These are phyloP conservation scores for Penicillium brasilianum DNA, from an alignment of 2,329 filamentous ascomycete genomes.

Conservation along the genomic window DNA sequence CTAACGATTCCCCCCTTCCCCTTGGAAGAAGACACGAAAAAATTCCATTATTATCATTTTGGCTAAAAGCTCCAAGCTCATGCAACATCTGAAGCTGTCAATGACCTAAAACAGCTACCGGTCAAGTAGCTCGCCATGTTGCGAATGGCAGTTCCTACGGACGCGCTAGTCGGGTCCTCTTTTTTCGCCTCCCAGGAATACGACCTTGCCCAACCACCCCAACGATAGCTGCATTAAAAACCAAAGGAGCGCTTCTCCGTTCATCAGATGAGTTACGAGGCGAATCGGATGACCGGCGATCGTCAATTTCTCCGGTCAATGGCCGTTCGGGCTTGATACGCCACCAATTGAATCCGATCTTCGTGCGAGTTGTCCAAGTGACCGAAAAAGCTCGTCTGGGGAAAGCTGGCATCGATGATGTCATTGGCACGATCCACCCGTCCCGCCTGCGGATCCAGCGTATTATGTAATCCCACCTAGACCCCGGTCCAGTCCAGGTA, in stretches of 20 bases:
- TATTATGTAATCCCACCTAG: not conserved
- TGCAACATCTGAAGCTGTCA: not conserved
- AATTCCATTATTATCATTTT: not conserved
- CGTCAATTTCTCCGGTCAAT: not conserved
- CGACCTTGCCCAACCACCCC: not conserved
- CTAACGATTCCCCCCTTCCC: not conserved
- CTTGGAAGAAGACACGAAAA: not conserved
- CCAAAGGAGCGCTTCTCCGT: constrained; percentile 1
- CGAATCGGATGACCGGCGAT: constrained; percentile 3
- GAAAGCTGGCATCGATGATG: constrained; percentile 18
- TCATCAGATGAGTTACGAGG: not conserved
- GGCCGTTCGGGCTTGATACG: not conserved
- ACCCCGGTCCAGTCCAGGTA: not conserved
- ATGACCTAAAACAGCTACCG: constrained; percentile 1
- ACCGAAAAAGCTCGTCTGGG: constrained; percentile 6
- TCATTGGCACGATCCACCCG: constrained; percentile 4
- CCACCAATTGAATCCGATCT: constrained; percentile 4
- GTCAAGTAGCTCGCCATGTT: not conserved
- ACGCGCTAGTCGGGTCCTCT: not conserved
- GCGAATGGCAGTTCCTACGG: not conserved
- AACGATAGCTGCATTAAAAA: not conserved
- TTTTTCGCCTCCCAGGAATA: not conserved
- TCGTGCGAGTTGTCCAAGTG: not conserved
- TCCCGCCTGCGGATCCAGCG: not conserved
- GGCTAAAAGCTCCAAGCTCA: not conserved